Percentiles rank a stretch among this genome's conserved stretches.
Evolutionary conservation across 1,139 yeast species (phyloP).

Genomic region (Diutina catenulata): DNA sequence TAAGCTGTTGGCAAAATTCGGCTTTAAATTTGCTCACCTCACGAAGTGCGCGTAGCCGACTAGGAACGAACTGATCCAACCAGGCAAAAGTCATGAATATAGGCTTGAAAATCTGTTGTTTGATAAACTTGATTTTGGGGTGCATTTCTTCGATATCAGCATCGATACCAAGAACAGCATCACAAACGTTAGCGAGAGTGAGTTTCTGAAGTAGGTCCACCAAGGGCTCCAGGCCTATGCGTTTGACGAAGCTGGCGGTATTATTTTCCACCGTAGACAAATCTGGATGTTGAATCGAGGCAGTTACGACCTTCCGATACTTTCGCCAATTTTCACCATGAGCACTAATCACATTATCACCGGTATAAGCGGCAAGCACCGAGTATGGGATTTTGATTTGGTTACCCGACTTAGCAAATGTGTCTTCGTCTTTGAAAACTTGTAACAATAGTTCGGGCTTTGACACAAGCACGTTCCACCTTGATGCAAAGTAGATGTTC

Average conservation of each 20-base stretch:
- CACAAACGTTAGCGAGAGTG: conserved; percentile 39
- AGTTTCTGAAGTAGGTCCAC: conserved; percentile 34
- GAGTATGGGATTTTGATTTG: conserved; percentile 48
- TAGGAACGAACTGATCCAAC: conserved; percentile 39
- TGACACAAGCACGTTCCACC: conserved; percentile 49
- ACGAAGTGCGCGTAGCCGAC: conserved; percentile 30
- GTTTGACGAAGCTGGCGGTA: conserved; percentile 16
- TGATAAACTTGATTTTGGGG: conserved; percentile 26
- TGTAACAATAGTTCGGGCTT: conserved; percentile 36
- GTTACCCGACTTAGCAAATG: conserved; percentile 49
- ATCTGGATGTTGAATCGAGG: conserved; percentile 42
- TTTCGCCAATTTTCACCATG: conserved; percentile 44
- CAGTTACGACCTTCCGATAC: conserved; percentile 34
- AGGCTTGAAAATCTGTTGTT: conserved; percentile 45
- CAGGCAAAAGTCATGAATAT: conserved; percentile 43
- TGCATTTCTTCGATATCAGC: conserved; percentile 16
- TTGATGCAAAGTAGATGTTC: conserved; percentile 47
- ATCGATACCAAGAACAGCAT: conserved; percentile 39
- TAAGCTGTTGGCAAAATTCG: conserved; percentile 11
- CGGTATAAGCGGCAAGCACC: conserved; percentile 44
- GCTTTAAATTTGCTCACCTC: conserved; percentile 33
- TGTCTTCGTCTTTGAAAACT: conserved; percentile 36
- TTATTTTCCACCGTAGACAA: conserved; percentile 22
- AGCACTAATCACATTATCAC: conserved; percentile 52
- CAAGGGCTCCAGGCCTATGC: conserved; percentile 13